Conservation (phyloP, 495 filamentous ascomycete species). For the Xylaria castorea region DNA sequence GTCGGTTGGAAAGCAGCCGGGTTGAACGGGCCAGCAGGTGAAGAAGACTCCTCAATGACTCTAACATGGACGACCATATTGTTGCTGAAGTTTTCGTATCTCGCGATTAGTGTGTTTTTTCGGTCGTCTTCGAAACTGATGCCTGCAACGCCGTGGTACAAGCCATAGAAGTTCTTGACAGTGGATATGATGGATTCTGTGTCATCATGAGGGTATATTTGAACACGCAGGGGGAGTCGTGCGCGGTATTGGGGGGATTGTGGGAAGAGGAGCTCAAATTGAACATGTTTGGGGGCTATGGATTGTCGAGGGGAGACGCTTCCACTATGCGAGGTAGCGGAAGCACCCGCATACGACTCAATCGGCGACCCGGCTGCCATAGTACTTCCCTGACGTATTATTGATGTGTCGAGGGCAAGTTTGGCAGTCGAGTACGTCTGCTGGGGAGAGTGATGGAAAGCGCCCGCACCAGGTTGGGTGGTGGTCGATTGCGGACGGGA, state of each 20-base stretch:
- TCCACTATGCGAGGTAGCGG: conserved; percentile 44
- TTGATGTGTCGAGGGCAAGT: conserved; percentile 33
- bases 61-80: conserved; percentile 91
- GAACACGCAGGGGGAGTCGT: conserved; percentile 87
- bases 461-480: conserved; percentile 37
- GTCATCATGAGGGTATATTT: conserved; percentile 90
- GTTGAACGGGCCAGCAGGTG: conserved; percentile 46
- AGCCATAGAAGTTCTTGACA: conserved; percentile 96
- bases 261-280: conserved; percentile 83
- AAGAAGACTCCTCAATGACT: conserved; percentile 74
- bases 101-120: conserved; percentile 87
- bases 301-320: conserved; percentile 57
- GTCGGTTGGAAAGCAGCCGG: conserved; percentile 45
- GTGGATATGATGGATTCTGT: conserved; percentile 96
- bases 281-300: conserved; percentile 73
- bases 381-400: conserved; percentile 43
- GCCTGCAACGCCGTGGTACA: conserved; percentile 75
- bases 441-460: conserved; percentile 35
- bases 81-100: conserved; percentile 91
- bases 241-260: conserved; percentile 75
- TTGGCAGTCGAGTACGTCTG: conserved; percentile 27
- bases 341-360: conserved; percentile 38
- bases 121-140: conserved; percentile 90
- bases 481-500: conserved; percentile 29
- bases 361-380: conserved; percentile 58